Evolutionary conservation across 75 land plant genomes (phyloP), one percentile per base, ranked within the genome.

Genomic region (Adiantum capillusveneris): DNA sequence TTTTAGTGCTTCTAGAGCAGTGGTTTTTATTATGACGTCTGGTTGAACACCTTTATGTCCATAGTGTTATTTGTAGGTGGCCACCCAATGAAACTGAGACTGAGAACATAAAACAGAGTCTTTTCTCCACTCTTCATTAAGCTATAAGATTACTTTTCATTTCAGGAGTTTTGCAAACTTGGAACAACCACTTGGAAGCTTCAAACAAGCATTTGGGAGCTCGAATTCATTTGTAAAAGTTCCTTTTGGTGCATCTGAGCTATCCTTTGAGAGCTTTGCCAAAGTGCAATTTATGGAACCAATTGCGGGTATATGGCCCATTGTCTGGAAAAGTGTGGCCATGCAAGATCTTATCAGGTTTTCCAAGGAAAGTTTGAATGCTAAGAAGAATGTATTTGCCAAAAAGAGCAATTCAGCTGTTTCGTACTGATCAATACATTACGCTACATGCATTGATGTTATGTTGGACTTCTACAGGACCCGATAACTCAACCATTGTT

Each of bases 261-360:
- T 53, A 13, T 53, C 63, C 9, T 60, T 42, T 44, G 46, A 60
- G 42, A 24, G 63, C 1, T 60, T 60, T 44, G 63, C 63, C 1
- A 39, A 44, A 44, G 49, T 44, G 1, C 46, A 60, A 3, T 60
- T 60, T 44, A 9, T 27, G 1, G 63, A 60, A 49, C 63, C 43
- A 27, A 44, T 25, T 27, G 7, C 19, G 41, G 63, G 63, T 17
- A 25, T 60, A 39, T 39, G 63, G 45, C 63, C 46, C 20, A 1
- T 60, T 39, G 25, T 60, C 18, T 60, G 49, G 63, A 60, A 60
- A 60, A 60, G 28, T 41, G 26, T 60, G 2, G 18, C 48, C 63
- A 44, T 60, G 29, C 46, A 60, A 1, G 49, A 60, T 39, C 63
- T 60, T 44, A 44, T 60, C 24, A 17, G 63, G 25, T 44, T 41